A percentile compares a stretch with the other conserved stretches of the same genome.
phyloP scores from a whole-genome alignment of 176 grass and related monocot species.

The Themeda triandra region DNA sequence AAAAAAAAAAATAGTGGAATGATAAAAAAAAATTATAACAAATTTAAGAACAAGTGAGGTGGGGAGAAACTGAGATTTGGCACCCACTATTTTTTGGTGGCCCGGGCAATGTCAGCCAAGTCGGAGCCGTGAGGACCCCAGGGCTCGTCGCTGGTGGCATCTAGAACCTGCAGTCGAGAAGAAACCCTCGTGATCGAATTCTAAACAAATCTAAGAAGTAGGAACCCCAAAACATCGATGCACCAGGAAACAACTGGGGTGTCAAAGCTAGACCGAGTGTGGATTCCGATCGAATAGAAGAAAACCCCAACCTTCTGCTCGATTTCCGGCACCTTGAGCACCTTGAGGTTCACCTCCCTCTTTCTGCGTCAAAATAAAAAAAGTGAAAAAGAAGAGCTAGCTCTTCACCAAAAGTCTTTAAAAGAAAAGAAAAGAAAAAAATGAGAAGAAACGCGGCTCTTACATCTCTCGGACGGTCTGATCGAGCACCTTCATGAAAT shows the following conservation, averaged over 20 bases:
- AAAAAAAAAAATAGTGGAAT: background rate
- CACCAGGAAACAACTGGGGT: background rate
- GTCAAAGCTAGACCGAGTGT: background rate
- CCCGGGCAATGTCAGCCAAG: constrained; percentile 62
- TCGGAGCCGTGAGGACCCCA: constrained; percentile 82
- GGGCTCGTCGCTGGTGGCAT: constrained; percentile 74
- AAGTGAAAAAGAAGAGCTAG: background rate
- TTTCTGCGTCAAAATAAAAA: constrained; percentile 38
- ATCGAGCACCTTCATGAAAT: constrained; percentile 84
- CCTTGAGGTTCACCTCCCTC: constrained; percentile 83
- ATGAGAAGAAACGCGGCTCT: background rate
- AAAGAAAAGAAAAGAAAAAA: background rate
- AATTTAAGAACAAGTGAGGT: background rate
- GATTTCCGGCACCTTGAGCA: constrained; percentile 83
- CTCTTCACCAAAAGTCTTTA: background rate
- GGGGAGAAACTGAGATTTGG: background rate
- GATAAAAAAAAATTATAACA: constrained; percentile 2
- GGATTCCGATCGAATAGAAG: background rate
- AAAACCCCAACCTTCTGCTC: constrained; percentile 67
- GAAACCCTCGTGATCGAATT: background rate
- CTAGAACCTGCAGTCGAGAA: constrained; percentile 56
- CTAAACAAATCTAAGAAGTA: background rate
- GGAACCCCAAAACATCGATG: background rate
- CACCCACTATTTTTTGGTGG: constrained; percentile 54
- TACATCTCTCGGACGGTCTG: constrained; percentile 85